A percentile compares a stretch with the other conserved stretches of the same genome.
Conservation (phyloP, 2,329 filamentous ascomycete species). For the Sporothrix mexicana region DNA sequence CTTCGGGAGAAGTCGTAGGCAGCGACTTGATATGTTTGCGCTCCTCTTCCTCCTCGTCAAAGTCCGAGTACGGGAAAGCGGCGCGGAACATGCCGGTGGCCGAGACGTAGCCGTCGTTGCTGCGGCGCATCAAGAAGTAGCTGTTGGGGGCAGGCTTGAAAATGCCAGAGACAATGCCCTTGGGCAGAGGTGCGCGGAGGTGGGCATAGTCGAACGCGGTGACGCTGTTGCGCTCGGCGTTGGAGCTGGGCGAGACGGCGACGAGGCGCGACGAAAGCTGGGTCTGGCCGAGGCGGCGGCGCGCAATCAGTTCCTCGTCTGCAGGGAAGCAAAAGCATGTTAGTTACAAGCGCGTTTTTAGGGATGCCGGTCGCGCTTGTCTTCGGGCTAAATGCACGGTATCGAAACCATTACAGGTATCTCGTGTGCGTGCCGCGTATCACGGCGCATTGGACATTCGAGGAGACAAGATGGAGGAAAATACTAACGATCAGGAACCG, state of each 20-base stretch:
- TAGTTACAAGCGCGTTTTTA: neutral
- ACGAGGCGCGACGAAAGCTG: constrained; percentile 84
- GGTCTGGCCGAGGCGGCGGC: constrained; percentile 90
- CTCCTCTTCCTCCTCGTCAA: constrained; percentile 74
- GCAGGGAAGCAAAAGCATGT: constrained; percentile 24
- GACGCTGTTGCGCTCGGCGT: constrained; percentile 73
- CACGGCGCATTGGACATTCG: neutral
- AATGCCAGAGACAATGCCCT: constrained; percentile 89
- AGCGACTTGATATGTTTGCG: constrained; percentile 85
- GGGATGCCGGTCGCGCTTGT: neutral
- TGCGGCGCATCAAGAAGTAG: constrained; percentile 95
- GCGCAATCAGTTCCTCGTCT: constrained; percentile 78
- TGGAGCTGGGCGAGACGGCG: constrained; percentile 67
- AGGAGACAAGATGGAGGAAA: neutral
- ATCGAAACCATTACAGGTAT: neutral
- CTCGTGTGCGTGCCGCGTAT: neutral
- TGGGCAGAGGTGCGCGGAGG: constrained; percentile 87
- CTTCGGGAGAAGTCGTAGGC: constrained; percentile 80
- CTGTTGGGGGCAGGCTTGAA: constrained; percentile 88
- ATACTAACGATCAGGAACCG: constrained; percentile 57
- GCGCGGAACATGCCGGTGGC: constrained; percentile 94
- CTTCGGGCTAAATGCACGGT: neutral
- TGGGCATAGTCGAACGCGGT: constrained; percentile 96
- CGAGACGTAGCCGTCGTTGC: constrained; percentile 81
- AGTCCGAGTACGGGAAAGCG: constrained; percentile 78